These are phyloP conservation scores for Holtermanniella nyarrowii DNA, from an alignment of 768 basidiomycete species.

Conservation along the genomic window DNA sequence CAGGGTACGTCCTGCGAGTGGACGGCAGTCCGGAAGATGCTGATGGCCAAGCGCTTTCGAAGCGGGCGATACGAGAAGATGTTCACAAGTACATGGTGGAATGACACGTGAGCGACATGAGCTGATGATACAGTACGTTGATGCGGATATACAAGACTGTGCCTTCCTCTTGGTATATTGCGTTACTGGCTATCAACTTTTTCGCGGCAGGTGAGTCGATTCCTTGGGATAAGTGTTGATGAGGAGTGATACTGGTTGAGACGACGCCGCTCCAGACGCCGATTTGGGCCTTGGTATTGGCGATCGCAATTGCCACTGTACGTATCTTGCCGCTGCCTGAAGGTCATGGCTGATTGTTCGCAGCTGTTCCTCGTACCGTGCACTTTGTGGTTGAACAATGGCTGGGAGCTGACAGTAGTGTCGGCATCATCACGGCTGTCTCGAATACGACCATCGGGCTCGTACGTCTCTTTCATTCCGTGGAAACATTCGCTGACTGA, in stretches of 20 bases:
- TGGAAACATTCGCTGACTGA: constrained; percentile 5
- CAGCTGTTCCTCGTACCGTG: constrained; percentile 36
- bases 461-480: constrained; percentile 9
- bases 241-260: constrained; percentile 31
- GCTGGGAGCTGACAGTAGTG: constrained; percentile 9
- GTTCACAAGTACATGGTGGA: constrained; percentile 33
- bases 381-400: constrained; percentile 3
- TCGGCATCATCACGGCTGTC: constrained; percentile 39
- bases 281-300: constrained; percentile 37
- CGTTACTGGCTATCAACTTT: constrained; percentile 30
- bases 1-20: constrained; percentile 26
- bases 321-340: constrained; percentile 3
- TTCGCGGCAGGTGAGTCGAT: constrained; percentile 22
- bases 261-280: constrained; percentile 39
- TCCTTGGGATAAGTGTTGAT: neutral
- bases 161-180: constrained; percentile 36
- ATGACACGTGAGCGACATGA: neutral
- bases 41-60: constrained; percentile 22
- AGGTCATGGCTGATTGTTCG: constrained; percentile 2
- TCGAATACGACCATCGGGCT: constrained; percentile 40
- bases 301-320: constrained; percentile 34
- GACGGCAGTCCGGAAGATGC: too few species aligned
- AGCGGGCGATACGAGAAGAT: constrained; percentile 24
- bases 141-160: constrained; percentile 36
- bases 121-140: constrained; percentile 21